Evolutionary conservation across 73 alveolate species (phyloP), one percentile per base, ranked within the genome.

Genomic region (Paramecium pentaurelia): DNA sequence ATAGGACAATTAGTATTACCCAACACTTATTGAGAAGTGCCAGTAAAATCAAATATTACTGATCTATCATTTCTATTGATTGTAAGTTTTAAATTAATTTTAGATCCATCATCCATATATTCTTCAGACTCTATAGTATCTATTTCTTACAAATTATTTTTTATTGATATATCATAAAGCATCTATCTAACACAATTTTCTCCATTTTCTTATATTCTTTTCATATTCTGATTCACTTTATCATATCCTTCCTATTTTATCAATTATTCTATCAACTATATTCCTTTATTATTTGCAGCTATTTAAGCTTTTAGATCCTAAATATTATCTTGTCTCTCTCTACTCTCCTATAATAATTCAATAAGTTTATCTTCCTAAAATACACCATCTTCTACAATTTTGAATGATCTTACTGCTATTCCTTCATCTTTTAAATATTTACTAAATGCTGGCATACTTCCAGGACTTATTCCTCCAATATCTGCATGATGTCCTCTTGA

Each of bases 401-500:
- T 73, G n/a, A 73, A 73, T 34, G 60, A 34, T 73, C 16, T 38
- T 6, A 73, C 60, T 12, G 87, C 87, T 12, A 73, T 73, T 9
- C 87, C 87, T 73, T 73, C 87, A 22, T 73, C 87, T 7, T 37
- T 73, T 45, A 80, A 27, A 7, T 80, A 45, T 80, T 45, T 94
- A 27, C 97, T 92, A 94, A 96, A 96, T 22, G 98, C 96, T 12
- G 99, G 99, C 99, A 97, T 97, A 47, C 96, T 80, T 22, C 99
- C 99, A 60, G 99, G 98, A 40, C 97, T 51, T 18, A 95, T 93
- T 5, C 99, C 99, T 42, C 99, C 99, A 20, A 97, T 94, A 86
- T 97, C 99, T 36, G 99, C 98, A 95, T 97, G 99, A 92, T 97
- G 99, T 6, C 98, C 99, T 44, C 99, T 86, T 12, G 97, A 93